phyloP scores from a whole-genome alignment of 169 alveolate genomes.

The Plasmodium gaboni region DNA sequence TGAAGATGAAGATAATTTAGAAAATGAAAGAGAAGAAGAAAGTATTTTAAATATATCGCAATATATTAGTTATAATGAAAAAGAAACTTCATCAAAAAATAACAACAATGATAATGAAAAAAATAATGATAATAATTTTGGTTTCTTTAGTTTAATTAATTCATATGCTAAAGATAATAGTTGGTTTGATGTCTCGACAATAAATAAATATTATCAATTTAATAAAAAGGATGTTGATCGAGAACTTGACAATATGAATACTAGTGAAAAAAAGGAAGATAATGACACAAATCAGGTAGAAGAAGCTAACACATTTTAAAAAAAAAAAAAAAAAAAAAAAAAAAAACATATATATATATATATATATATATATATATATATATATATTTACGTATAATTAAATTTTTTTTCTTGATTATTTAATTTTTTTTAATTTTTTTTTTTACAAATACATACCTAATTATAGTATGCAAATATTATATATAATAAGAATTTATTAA shows the following conservation, averaged over 20 bases:
- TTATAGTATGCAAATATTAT: no score
- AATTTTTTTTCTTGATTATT: not conserved
- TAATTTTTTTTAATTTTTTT: not conserved
- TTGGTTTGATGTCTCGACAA: conserved; percentile 73
- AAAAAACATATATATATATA: not conserved
- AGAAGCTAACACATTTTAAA: not conserved
- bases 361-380: conserved; percentile 3
- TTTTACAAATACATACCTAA: no score
- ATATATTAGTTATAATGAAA: conserved; percentile 26
- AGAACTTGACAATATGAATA: conserved; percentile 43
- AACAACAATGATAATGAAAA: not conserved
- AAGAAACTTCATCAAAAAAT: not conserved
- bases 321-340: not conserved
- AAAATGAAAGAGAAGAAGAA: conserved; percentile 11
- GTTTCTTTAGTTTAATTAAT: conserved; percentile 41
- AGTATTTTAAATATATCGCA: conserved; percentile 49
- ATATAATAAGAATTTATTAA: no score
- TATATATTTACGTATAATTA: not conserved
- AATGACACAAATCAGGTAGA: conserved; percentile 3
- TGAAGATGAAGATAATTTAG: conserved; percentile 11
- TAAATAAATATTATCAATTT: conserved; percentile 56
- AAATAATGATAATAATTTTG: conserved; percentile 17
- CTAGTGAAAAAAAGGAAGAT: not conserved
- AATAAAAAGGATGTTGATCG: conserved; percentile 25
- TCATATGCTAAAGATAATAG: conserved; percentile 70